phyloP scores from a whole-genome alignment of 345 rosid genomes.

The Ailanthus altissimus region DNA sequence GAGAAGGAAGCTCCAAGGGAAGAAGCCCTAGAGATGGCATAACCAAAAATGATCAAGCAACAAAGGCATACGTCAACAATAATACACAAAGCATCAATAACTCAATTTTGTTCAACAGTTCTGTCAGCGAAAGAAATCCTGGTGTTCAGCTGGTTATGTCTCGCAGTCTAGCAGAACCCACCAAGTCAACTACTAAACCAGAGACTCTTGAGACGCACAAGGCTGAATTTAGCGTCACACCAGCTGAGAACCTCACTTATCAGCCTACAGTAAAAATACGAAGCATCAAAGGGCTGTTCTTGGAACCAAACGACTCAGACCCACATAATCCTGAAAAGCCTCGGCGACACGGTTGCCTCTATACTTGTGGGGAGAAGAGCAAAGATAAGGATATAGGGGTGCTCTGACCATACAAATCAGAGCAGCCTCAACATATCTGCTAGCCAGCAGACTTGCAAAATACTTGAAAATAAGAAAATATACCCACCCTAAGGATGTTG shows the following conservation, averaged over 20 bases:
- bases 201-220: slow-evolving; percentile 35
- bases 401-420: slow-evolving; percentile 25
- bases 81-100: slow-evolving; percentile 71
- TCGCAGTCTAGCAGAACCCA: slow-evolving; percentile 23
- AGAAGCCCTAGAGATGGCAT: slow-evolving; percentile 25
- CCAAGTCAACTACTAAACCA: slow-evolving; percentile 26
- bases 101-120: slow-evolving; percentile 59
- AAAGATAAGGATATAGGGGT: slow-evolving; percentile 43
- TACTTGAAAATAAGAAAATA: background rate
- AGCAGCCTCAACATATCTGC: slow-evolving; percentile 11
- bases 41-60: slow-evolving; percentile 36
- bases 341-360: slow-evolving; percentile 72
- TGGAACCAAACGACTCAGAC: slow-evolving; percentile 77
- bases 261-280: slow-evolving; percentile 64
- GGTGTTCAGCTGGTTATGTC: slow-evolving; percentile 58
- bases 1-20: slow-evolving; percentile 41
- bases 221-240: slow-evolving; percentile 39
- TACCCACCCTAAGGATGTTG: slow-evolving; percentile 33
- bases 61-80: slow-evolving; percentile 58
- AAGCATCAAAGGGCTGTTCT: slow-evolving; percentile 74
- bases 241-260: slow-evolving; percentile 51
- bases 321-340: slow-evolving; percentile 68
- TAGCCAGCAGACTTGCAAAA: background rate
- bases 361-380: slow-evolving; percentile 41
- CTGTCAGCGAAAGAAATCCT: slow-evolving; percentile 56